Conservation (phyloP, 1,284 basidiomycete genomes). For the Rhodotorula sp. region DNA sequence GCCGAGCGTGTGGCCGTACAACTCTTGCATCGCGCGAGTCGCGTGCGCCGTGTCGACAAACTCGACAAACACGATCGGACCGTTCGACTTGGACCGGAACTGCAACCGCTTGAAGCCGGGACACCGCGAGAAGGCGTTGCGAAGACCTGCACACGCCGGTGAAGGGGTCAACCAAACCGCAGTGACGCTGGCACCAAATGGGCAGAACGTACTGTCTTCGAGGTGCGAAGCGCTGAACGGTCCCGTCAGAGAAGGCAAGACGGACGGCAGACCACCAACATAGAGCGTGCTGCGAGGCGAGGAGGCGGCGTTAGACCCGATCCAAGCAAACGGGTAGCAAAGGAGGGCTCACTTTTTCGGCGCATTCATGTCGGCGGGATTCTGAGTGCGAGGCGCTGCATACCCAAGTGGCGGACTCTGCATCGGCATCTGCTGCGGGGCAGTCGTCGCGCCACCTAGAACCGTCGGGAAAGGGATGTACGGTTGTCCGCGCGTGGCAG, state of each 20-base stretch:
- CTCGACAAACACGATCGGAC: slow-evolving; percentile 53
- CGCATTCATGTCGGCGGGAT: slow-evolving; percentile 40
- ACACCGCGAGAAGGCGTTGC: slow-evolving; percentile 72
- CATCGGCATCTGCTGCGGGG: not conserved
- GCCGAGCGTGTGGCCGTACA: slow-evolving; percentile 85
- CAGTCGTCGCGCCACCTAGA: not conserved
- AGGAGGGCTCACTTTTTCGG: slow-evolving; percentile 36
- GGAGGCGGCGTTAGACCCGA: slow-evolving; percentile 68
- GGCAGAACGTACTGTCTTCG: slow-evolving; percentile 32
- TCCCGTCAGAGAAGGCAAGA: slow-evolving; percentile 37
- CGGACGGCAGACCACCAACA: slow-evolving; percentile 78
- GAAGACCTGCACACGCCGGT: slow-evolving; percentile 58
- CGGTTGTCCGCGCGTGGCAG: not conserved
- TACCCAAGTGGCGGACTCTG: slow-evolving; percentile 4
- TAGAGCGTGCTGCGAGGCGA: slow-evolving; percentile 90
- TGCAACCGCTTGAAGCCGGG: slow-evolving; percentile 86
- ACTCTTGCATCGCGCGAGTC: slow-evolving; percentile 76
- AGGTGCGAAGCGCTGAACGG: slow-evolving; percentile 39
- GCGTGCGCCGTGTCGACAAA: slow-evolving; percentile 87
- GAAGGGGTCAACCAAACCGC: not conserved
- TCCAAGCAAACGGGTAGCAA: slow-evolving; percentile 35
- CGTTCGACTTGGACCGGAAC: slow-evolving; percentile 74
- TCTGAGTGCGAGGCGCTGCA: slow-evolving; percentile 26
- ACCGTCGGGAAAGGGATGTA: not conserved
- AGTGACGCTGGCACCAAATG: not conserved